A percentile compares a stretch with the other conserved stretches of the same genome.
phyloP scores from a whole-genome alignment of 228 moss, liverwort and hornwort genomes.

The Sphagnum magellanicum region DNA sequence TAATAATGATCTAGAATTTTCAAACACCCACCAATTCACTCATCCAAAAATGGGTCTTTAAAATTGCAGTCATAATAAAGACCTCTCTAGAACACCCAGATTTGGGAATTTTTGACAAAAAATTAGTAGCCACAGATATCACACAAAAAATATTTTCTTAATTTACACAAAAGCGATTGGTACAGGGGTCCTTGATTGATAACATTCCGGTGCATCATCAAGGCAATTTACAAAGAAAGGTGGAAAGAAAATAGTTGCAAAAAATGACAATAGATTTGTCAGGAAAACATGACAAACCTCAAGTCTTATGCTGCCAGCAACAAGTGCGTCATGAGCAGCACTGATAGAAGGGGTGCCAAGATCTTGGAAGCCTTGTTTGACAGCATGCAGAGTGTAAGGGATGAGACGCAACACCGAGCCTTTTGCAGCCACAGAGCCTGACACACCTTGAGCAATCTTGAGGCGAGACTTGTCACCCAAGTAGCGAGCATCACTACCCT shows the following conservation, averaged over 20 bases:
- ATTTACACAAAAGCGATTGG: neutral
- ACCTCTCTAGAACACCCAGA: no score
- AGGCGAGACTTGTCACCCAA: conserved; percentile 58
- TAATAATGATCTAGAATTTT: neutral
- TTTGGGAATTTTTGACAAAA: no score
- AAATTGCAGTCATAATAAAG: neutral
- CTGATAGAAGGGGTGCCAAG: conserved; percentile 44
- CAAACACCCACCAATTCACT: neutral
- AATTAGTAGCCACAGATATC: no score
- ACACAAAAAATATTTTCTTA: neutral
- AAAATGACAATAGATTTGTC: no score
- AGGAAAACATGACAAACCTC: conserved; percentile 34
- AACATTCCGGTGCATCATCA: neutral
- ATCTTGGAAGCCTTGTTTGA: conserved; percentile 87
- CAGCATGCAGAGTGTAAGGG: conserved; percentile 82
- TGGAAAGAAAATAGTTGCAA: neutral
- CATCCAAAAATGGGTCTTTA: neutral
- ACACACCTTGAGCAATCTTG: conserved; percentile 87
- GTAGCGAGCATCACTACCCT: conserved; percentile 86
- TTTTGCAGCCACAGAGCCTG: conserved; percentile 78
- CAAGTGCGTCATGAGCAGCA: conserved; percentile 36
- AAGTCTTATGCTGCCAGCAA: conserved; percentile 44
- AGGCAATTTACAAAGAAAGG: neutral
- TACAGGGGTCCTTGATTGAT: neutral
- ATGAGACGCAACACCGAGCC: conserved; percentile 71